These are phyloP conservation scores for Erysimum cheiranthoides DNA, from an alignment of 345 rosid species.

Conservation along the genomic window DNA sequence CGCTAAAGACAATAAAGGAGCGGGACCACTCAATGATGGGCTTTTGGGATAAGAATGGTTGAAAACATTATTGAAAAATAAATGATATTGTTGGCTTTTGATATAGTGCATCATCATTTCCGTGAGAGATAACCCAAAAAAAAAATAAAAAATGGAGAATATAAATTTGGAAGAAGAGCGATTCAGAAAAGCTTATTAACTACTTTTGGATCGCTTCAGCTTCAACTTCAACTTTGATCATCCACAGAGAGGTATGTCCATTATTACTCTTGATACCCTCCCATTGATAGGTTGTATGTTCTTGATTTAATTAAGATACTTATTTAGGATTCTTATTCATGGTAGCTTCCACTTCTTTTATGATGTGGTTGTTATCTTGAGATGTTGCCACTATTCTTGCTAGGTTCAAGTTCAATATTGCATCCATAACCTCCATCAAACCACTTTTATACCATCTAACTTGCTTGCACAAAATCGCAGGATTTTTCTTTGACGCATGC, in stretches of 20 bases:
- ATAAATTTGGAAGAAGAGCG: constrained; percentile 24
- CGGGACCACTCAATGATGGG: constrained; percentile 34
- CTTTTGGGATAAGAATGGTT: constrained; percentile 33
- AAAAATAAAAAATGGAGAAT: background rate
- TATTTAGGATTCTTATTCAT: background rate
- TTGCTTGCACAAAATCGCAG: background rate
- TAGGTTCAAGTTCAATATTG: background rate
- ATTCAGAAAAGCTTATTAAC: background rate
- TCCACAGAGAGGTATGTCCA: constrained; percentile 24
- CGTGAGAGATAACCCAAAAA: constrained; percentile 19
- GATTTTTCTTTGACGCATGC: background rate
- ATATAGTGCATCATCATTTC: constrained; percentile 32
- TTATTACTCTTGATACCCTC: background rate
- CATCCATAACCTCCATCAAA: background rate
- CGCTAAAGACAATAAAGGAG: constrained; percentile 14
- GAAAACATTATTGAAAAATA: constrained; percentile 29
- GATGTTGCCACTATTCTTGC: constrained; percentile 8
- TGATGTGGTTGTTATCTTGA: background rate
- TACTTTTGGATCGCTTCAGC: constrained; percentile 1
- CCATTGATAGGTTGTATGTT: background rate
- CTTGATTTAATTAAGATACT: background rate
- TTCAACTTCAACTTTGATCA: constrained; percentile 28
- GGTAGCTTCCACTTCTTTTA: background rate
- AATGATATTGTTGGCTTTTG: constrained; percentile 26
- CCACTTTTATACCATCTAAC: background rate